Evolutionary conservation across 202 grass and related monocot genomes (phyloP), one percentile per base, ranked within the genome.

Genomic region (Sporobolus alterniflorus): DNA sequence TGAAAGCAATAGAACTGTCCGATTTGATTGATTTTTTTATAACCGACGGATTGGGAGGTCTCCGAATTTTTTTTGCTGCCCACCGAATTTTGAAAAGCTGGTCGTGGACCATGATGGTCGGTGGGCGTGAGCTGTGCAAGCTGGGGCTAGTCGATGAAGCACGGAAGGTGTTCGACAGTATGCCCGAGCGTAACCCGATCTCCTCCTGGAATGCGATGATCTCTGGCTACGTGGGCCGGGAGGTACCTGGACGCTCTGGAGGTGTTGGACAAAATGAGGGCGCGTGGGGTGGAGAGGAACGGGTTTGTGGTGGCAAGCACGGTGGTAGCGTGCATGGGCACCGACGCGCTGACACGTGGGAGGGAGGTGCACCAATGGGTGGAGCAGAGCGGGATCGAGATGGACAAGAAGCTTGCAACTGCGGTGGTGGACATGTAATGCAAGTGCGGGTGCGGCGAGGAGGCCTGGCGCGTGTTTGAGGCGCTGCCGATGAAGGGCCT

Each of bases 121-220:
- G 85, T 17, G 91, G 94, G 12, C 67, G 85, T 17, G 91, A 91
- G 12, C 67, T 97, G 17, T 87, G 85, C 10, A 90, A 84, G 80
- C 57, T 88, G 3, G 94, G 92, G 41, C 34, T 81, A 14, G 62
- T 92, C 12, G 85, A 97, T 17, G 83, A 83, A 28, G 91, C 94
- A 67, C 89, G 94, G 26, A 73, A 77, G 21, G 33, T 97, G 82
- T 97, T 97, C 25, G 88, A 97, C 34, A 56, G 8, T 56, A 97
- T 97, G 94, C 88, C 94, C 0, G 89, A 89, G 55, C 84, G 89
- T 26, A 97, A 94, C 21, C 85, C 89, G 0, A 48, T 97, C 4
- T 98, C 92, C n/a, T 98, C 92, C n/a, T 98, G 90, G 95, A 98
- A 98, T 66, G 84, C 90, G 16, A 98, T 98, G 92, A 95, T 98